These are phyloP conservation scores for Colletotrichum lentis DNA, from an alignment of 2,329 filamentous ascomycete species.

Conservation along the genomic window DNA sequence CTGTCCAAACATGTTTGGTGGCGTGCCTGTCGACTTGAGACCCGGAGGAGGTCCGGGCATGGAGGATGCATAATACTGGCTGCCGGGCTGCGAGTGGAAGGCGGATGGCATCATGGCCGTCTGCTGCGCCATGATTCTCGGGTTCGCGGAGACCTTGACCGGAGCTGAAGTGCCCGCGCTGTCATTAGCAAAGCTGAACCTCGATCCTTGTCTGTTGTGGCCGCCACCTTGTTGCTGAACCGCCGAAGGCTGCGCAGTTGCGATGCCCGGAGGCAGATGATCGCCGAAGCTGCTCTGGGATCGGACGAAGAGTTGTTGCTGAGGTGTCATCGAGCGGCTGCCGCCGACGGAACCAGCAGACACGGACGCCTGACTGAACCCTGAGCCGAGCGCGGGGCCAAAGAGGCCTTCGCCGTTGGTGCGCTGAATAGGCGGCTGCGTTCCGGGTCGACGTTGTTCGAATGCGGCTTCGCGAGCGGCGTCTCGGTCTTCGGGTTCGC, in stretches of 20 bases:
- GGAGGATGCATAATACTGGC: conserved; percentile 81
- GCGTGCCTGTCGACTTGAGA: conserved; percentile 92
- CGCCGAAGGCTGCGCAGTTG: conserved; percentile 59
- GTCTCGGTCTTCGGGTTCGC: conserved; percentile 87
- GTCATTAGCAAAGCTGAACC: conserved; percentile 89
- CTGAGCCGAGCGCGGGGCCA: conserved; percentile 59
- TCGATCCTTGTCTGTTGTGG: conserved; percentile 83
- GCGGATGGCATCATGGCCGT: conserved; percentile 82
- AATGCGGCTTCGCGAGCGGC: conserved; percentile 59
- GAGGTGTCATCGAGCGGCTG: conserved; percentile 78
- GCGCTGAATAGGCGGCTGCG: conserved; percentile 81
- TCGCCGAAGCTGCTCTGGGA: conserved; percentile 68
- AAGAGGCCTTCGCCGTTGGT: conserved; percentile 63
- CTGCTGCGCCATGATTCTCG: conserved; percentile 84
- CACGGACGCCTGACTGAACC: conserved; percentile 58
- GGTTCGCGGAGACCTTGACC: conserved; percentile 80
- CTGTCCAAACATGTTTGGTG: conserved; percentile 94
- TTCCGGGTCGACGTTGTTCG: conserved; percentile 69
- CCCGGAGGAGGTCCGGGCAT: conserved; percentile 95
- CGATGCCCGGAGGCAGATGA: conserved; percentile 67
- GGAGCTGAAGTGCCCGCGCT: conserved; percentile 66
- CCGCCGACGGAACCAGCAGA: conserved; percentile 66
- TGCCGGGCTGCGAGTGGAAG: conserved; percentile 67
- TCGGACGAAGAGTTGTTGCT: conserved; percentile 77
- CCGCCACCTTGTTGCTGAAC: conserved; percentile 69